These are phyloP conservation scores for Hippophae gyantsensis DNA, from an alignment of 306 rosid species.

Conservation along the genomic window DNA sequence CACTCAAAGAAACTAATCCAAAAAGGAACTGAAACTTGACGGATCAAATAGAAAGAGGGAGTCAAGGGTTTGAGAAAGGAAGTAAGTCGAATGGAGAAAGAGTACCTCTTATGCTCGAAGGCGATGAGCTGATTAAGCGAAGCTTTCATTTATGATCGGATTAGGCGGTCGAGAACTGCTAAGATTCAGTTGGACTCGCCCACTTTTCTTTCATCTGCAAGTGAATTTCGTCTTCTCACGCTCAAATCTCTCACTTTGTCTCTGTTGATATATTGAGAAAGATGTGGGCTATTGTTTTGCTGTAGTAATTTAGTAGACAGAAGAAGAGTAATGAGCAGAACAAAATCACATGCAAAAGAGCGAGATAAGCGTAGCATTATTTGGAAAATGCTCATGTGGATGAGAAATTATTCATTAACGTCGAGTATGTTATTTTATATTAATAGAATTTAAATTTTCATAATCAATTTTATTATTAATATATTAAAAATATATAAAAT, in stretches of 20 bases:
- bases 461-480: too few relatives aligned
- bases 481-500: too few relatives aligned
- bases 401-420: too few relatives aligned
- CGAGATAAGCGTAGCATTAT: slow-evolving; percentile 54
- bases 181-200: slow-evolving; percentile 19
- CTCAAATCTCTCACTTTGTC: too few relatives aligned
- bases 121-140: slow-evolving; percentile 41
- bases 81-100: slow-evolving; percentile 5
- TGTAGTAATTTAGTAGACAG: neutral
- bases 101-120: slow-evolving; percentile 93
- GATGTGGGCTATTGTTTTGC: neutral
- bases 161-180: too few relatives aligned
- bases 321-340: slow-evolving; percentile 6
- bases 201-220: slow-evolving; percentile 30
- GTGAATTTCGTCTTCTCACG: slow-evolving; percentile 18
- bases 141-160: slow-evolving; percentile 42
- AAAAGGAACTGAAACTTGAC: slow-evolving; percentile 7
- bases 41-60: slow-evolving; percentile 28
- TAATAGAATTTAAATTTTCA: too few relatives aligned
- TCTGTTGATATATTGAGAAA: too few relatives aligned
- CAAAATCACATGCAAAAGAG: slow-evolving; percentile 21
- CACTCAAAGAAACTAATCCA: too few relatives aligned
- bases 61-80: slow-evolving; percentile 21
- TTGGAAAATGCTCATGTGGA: too few relatives aligned
- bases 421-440: too few relatives aligned